These are phyloP conservation scores for Ogataea glucozyma DNA, from an alignment of 805 yeast species.

Conservation along the genomic window DNA sequence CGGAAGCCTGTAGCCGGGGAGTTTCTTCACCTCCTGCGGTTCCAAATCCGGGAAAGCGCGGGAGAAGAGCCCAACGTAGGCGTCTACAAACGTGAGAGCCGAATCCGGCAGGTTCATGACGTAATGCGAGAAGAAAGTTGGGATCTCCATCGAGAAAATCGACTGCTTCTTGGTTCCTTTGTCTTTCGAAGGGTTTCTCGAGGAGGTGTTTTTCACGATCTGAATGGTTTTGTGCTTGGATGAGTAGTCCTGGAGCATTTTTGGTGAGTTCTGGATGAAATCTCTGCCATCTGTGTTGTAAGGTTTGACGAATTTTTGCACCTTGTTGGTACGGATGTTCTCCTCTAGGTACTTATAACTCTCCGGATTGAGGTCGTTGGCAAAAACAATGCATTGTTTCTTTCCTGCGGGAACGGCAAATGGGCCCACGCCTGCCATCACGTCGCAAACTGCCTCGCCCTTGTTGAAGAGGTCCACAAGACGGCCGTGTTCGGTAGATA, in stretches of 20 bases:
- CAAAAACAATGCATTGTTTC: constrained; percentile 74
- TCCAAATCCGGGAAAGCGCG: constrained; percentile 39
- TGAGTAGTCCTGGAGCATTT: constrained; percentile 49
- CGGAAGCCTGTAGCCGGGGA: constrained; percentile 63
- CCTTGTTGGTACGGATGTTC: constrained; percentile 68
- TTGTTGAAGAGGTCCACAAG: constrained; percentile 58
- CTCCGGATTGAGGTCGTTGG: constrained; percentile 92
- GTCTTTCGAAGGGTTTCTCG: constrained; percentile 24
- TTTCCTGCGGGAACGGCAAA: constrained; percentile 96
- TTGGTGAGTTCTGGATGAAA: constrained; percentile 65
- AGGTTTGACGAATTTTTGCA: constrained; percentile 55
- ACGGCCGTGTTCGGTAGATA: constrained; percentile 91
- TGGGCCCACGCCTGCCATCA: constrained; percentile 98
- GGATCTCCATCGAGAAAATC: constrained; percentile 40
- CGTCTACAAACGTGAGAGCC: constrained; percentile 79
- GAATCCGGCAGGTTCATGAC: constrained; percentile 97
- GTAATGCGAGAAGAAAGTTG: constrained; percentile 64
- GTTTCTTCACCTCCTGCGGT: constrained; percentile 33
- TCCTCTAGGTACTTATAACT: constrained; percentile 68
- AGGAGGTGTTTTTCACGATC: constrained; percentile 36
- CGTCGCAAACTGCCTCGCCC: constrained; percentile 86
- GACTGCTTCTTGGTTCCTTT: constrained; percentile 30
- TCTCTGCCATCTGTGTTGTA: constrained; percentile 81
- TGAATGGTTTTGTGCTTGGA: constrained; percentile 38
- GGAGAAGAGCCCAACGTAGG: constrained; percentile 71